A percentile compares a stretch with the other conserved stretches of the same genome.
These are phyloP conservation scores for Trichocomaceae sp. DNA, from an alignment of 2,329 filamentous ascomycete genomes.

Conservation along the genomic window DNA sequence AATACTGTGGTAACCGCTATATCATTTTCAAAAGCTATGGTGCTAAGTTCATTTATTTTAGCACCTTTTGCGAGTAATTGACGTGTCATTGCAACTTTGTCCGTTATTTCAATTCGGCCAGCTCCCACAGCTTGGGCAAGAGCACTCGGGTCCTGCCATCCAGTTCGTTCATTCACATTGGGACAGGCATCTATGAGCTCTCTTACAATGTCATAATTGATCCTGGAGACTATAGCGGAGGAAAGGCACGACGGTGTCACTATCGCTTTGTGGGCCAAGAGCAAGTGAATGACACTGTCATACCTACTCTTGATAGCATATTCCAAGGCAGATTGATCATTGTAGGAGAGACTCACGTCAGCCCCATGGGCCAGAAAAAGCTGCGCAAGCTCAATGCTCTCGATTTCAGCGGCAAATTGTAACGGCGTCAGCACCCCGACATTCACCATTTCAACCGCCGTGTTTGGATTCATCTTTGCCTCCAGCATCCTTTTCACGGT, in stretches of 20 bases:
- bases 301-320: constrained; percentile 1
- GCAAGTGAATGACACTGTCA: neutral
- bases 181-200: constrained; percentile 6
- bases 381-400: constrained; percentile 5
- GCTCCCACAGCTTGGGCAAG: constrained; percentile 5
- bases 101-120: too few species aligned
- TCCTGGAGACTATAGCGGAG: neutral
- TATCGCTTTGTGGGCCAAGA: constrained; percentile 4
- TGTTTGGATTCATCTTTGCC: constrained; percentile 8
- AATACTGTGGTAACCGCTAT: neutral
- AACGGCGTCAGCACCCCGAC: neutral
- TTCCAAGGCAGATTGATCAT: neutral
- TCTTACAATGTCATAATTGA: neutral
- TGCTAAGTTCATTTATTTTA: neutral
- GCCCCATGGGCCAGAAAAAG: constrained; percentile 13
- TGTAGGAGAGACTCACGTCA: constrained; percentile 11
- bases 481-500: constrained; percentile 7
- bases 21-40: neutral
- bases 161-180: constrained; percentile 3
- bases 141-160: neutral
- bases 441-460: neutral
- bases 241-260: constrained; percentile 1
- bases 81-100: neutral
- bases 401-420: neutral
- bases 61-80: constrained; percentile 7